Evolutionary conservation across 2,329 filamentous ascomycete species (phyloP), one percentile per base, ranked within the genome.

Genomic region (Emydomyces testavorans): DNA sequence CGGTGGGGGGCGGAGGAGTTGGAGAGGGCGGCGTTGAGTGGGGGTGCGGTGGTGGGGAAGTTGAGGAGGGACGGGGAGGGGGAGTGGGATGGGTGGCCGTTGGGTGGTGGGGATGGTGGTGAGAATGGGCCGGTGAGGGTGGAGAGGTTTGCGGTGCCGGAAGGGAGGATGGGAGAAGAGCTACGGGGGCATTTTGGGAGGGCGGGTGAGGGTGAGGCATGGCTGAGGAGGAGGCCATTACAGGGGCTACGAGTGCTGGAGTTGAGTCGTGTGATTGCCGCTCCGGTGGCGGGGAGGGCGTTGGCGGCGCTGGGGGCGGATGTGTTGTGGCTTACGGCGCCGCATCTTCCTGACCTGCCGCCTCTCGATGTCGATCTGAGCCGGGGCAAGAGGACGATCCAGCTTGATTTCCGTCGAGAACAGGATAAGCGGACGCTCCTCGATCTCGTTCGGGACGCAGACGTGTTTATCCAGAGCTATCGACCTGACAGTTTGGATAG

Each of bases 41-140:
- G 64, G 2, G 64, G 63, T 1, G 65, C 67, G 3, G 73, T 73
- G 0, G 68, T 76, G 2, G 70, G 72, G 13, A 72, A 73, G 0
- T 57, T 79, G 8, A 64, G 77, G 1, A 69, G 69, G 0, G 74
- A 70, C 35, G 15, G n/a, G 16, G 50, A 61, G 2, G 60, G 77
- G 51, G 6, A 5, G 26, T 79, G 76, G 76, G 74, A 78, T 50
- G 53, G 55, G 0, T 59, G 68, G 1, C 69, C 73, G 0, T 74
- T 77, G 45, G 67, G 72, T 0, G 56, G n/a, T n/a, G n/a, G n/a
- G n/a, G n/a, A n/a, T n/a, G n/a, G n/a, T n/a, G n/a, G n/a, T n/a
- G n/a, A n/a, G n/a, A n/a, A 52, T 11, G 7, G 13, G 13, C 29
- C 31, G 6, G 28, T 44, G 13, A 13, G 20, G 3, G n/a, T 44